Evolutionary conservation across 345 rosid species (phyloP).

Genomic region (Salix koriyanagi): DNA sequence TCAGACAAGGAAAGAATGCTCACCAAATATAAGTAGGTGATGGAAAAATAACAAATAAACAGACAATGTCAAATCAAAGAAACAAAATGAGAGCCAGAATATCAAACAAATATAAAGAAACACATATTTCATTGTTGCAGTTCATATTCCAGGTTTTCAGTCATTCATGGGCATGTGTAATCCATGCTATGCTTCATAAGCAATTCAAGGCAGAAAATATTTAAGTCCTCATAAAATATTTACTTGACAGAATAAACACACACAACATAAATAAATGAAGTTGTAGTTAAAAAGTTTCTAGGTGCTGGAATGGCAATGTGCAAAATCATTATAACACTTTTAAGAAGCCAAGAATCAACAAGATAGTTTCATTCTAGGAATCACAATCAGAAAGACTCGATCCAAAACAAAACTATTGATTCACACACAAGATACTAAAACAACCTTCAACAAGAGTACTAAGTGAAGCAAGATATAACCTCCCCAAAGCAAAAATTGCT

Average conservation of each 20-base stretch:
- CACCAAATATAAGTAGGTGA: not conserved
- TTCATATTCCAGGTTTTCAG: not conserved
- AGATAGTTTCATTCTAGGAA: not conserved
- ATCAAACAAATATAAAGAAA: not conserved
- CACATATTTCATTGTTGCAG: not conserved
- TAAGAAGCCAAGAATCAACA: not conserved
- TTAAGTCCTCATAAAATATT: not conserved
- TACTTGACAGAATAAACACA: not conserved
- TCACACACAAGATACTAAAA: conserved; percentile 13
- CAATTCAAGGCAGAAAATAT: not conserved
- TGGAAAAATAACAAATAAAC: not conserved
- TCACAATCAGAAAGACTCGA: not conserved
- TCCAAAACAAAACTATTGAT: not conserved
- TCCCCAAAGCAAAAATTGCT: conserved; percentile 99
- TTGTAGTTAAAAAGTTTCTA: not conserved
- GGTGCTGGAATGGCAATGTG: not conserved
- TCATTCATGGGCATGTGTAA: not conserved
- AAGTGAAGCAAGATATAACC: conserved; percentile 49
- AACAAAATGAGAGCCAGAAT: not conserved
- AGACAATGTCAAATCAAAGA: not conserved
- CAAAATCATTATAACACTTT: not conserved
- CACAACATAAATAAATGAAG: not conserved
- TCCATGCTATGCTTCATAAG: not conserved
- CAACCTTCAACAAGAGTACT: conserved; percentile 15
- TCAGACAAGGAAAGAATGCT: not conserved